Evolutionary conservation across 2,329 filamentous ascomycete genomes (phyloP), one percentile per base, ranked within the genome.

Genomic region (Fusarium heterosporum): DNA sequence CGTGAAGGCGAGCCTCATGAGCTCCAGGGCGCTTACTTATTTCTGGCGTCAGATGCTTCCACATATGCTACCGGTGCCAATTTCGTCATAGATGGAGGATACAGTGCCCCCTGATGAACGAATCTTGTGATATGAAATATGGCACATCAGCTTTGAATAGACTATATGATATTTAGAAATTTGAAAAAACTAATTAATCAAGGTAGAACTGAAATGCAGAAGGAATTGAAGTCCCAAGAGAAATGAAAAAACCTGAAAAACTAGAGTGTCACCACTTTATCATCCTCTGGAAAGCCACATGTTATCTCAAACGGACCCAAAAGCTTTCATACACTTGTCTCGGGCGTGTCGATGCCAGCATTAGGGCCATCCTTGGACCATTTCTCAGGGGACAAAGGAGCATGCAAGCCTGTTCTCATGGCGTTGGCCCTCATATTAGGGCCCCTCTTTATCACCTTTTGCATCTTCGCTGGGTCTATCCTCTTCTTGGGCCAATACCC

Each of bases 41-140:
- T 69, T 45, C 54, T 73, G 49, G 76, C 72, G 40, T 74, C 76
- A 42, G 74, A 76, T 50, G 71, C 75, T 39, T 76, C 72, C 19
- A 75, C 74, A 10, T 76, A 76, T 36, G 72, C 74, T 19, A 76
- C 74, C 6, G 74, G 74, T 26, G 72, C 74, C 29, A 76, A 76
- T 59, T 74, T 76, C 55, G 61, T 72, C 26, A 64, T 76, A 13
- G 74, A 76, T 26, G 74, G 74, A 28, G 74, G 74, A 3, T 76
- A 76, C 50, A 75, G 67, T n/a, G 71, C 71, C 48, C 71, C 71
- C 43, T 73, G 32, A 30, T 19, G 28, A 9, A 8, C 8, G 34
- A 22, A 22, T 22, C 22, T 4, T 22, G 22, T 22, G 6, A 6
- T 22, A 22, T 22, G 6, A 6, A 22, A 22, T 4, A 6, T 22